Conservation (phyloP, 2,329 filamentous ascomycete genomes). For the Pseudopyrenochaeta lycopersici region DNA sequence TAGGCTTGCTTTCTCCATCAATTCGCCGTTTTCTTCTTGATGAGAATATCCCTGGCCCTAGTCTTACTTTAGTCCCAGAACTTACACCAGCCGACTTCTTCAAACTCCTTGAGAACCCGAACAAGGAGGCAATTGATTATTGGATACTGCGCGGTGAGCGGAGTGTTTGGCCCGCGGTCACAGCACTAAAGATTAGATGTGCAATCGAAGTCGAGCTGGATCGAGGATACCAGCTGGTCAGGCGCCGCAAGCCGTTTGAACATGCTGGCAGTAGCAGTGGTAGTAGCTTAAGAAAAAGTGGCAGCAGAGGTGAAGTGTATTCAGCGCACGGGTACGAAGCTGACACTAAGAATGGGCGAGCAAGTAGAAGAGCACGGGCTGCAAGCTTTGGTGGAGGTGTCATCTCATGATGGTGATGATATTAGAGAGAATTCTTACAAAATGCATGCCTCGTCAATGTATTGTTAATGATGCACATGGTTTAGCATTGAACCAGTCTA, state of each 20-base stretch:
- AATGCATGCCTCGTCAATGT: no score
- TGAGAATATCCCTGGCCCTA: constrained; percentile 80
- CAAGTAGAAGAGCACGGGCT: constrained; percentile 31
- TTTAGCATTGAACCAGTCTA: no score
- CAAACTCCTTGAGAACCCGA: constrained; percentile 83
- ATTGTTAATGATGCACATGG: no score
- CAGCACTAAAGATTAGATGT: constrained; percentile 81
- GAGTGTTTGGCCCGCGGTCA: constrained; percentile 90
- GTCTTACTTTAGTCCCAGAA: constrained; percentile 83
- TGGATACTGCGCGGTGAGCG: constrained; percentile 88
- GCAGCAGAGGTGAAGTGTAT: constrained; percentile 29
- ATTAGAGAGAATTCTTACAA: no score
- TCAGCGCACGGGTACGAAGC: constrained; percentile 19
- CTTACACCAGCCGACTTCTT: constrained; percentile 77
- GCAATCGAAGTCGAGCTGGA: constrained; percentile 90
- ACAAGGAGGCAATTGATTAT: constrained; percentile 76
- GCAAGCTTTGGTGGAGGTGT: constrained; percentile 38
- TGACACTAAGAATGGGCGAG: constrained; percentile 7
- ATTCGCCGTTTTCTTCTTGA: constrained; percentile 82
- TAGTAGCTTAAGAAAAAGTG: constrained; percentile 30
- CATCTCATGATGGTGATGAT: background rate
- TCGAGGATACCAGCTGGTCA: constrained; percentile 80
- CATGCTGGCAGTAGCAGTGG: constrained; percentile 26
- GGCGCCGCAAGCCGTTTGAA: constrained; percentile 61
- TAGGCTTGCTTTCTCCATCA: constrained; percentile 74